Base-by-base conservation (phyloP, 2,329 filamentous ascomycete species). In the Calonectria hawksworthii region DNA sequence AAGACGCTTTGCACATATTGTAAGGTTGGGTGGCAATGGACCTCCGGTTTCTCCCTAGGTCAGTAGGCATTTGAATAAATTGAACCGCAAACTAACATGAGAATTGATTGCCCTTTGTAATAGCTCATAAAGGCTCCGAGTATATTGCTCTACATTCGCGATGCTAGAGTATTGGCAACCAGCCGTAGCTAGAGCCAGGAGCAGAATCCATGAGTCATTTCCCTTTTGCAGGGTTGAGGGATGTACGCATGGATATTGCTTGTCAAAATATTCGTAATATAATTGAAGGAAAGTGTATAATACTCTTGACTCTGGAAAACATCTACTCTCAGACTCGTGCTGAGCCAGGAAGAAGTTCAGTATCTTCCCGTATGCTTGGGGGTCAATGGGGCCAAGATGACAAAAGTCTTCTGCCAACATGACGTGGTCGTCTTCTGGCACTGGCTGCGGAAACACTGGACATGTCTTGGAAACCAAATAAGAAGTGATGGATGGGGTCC, bases 391-490 rank as follows among this genome's bases (percentile, higher is more conserved):
- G 16, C 13, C 34, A 4, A 41, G 36, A 34, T 61, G 56, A 21
- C 56, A 61, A 16, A 61, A 61, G n/a, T 61, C 56, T 61, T 61
- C 56, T 41, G 56, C 56, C 6, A 61, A 41, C 23, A 61, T 23
- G 14, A 34, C 56, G 9, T 61, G 56, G 7, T 61, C 56, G 36
- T 61, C 56, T n/a, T 61, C 56, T 18, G 34, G 32, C 7, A 28
- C 28, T 61, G 34, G 56, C 23, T 41, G n/a, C 16, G 34, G 56
- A 21, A 61, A 61, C 8, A 11, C 9, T 41, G 34, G 56, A 10
- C 32, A 61, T 21, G 10, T 34, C 10, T 36, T n/a, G 21, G 10
- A 47, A n/a, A 10, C n/a, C 7, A 11, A 47, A 47, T 23, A 7
- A 7, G n/a, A 3, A 23, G 10, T 47, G 3, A 14, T 23, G 21